These are phyloP conservation scores for Malassezia brasiliensis DNA, from an alignment of 1,284 basidiomycete genomes.

Conservation along the genomic window DNA sequence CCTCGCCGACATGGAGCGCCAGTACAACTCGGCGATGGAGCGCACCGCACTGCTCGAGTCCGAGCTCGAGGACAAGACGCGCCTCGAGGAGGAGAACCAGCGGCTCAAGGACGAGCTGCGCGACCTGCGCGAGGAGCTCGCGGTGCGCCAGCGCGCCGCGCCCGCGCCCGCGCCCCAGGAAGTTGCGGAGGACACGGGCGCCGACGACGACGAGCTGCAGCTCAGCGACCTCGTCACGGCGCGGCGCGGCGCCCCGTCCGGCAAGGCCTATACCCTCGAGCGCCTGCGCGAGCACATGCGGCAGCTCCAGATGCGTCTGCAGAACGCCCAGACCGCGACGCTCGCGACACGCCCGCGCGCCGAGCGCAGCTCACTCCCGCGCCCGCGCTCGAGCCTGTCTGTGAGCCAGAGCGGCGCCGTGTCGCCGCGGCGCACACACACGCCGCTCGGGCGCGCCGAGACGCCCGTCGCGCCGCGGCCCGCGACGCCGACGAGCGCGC, in stretches of 20 bases:
- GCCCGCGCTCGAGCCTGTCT: conserved; percentile 34
- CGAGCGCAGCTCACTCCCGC: conserved; percentile 34
- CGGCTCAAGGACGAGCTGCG: conserved; percentile 82
- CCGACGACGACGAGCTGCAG: conserved; percentile 11
- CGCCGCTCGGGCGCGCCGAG: background rate
- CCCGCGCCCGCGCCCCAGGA: background rate
- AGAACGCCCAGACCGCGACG: conserved; percentile 24
- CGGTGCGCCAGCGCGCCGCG: conserved; percentile 56
- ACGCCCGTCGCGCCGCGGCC: conserved; percentile 13
- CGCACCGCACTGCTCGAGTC: conserved; percentile 95
- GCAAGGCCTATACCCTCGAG: conserved; percentile 27
- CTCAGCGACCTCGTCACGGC: conserved; percentile 17
- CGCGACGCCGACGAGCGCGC: conserved; percentile 7
- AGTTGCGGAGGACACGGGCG: background rate
- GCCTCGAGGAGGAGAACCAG: conserved; percentile 81
- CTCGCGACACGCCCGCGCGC: conserved; percentile 17
- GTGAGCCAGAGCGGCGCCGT: conserved; percentile 13
- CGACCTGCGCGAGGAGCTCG: conserved; percentile 75
- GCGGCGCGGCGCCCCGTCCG: conserved; percentile 2
- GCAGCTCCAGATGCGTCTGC: conserved; percentile 36
- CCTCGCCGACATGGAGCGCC: conserved; percentile 77
- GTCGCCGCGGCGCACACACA: background rate
- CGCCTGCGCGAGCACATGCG: conserved; percentile 38
- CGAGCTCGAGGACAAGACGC: conserved; percentile 83
- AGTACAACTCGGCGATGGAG: conserved; percentile 81